Conservation (phyloP, 2,329 filamentous ascomycete genomes). For the Elsinoe arachidis region DNA sequence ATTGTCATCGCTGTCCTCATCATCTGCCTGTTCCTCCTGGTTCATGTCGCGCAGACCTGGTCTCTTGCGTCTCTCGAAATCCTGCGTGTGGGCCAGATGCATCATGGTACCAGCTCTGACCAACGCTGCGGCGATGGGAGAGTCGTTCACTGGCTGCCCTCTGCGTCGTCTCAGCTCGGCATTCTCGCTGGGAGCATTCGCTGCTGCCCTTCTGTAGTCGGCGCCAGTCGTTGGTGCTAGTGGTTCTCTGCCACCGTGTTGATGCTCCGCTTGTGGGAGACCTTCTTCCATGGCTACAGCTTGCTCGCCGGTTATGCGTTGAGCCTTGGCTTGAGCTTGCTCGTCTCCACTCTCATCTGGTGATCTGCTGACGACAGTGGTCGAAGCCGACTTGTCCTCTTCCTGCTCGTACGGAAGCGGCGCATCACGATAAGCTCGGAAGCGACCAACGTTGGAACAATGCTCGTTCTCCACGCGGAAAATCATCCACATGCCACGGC, state of each 20-base stretch:
- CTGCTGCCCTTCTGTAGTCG: neutral
- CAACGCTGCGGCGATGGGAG: constrained; percentile 35
- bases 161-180: constrained; percentile 15
- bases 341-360: neutral
- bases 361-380: constrained; percentile 1
- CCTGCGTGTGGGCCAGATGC: constrained; percentile 75
- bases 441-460: constrained; percentile 80
- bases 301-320: neutral
- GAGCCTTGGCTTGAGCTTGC: neutral
- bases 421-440: constrained; percentile 81
- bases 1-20: constrained; percentile 26
- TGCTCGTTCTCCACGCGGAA: constrained; percentile 98
- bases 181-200: constrained; percentile 3
- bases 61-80: constrained; percentile 74
- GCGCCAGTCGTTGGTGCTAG: constrained; percentile 20
- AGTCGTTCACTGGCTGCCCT: constrained; percentile 22
- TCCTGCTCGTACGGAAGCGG: constrained; percentile 64
- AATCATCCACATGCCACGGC: constrained; percentile 82
- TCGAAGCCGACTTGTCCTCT: constrained; percentile 13
- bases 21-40: constrained; percentile 9
- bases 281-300: constrained; percentile 3
- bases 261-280: neutral
- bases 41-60: constrained; percentile 33
- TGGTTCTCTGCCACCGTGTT: constrained; percentile 12
- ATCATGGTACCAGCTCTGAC: constrained; percentile 59